Evolutionary conservation across 2,329 filamentous ascomycete species (phyloP), one percentile per base, ranked within the genome.

Genomic region (Cladosporium phlei): DNA sequence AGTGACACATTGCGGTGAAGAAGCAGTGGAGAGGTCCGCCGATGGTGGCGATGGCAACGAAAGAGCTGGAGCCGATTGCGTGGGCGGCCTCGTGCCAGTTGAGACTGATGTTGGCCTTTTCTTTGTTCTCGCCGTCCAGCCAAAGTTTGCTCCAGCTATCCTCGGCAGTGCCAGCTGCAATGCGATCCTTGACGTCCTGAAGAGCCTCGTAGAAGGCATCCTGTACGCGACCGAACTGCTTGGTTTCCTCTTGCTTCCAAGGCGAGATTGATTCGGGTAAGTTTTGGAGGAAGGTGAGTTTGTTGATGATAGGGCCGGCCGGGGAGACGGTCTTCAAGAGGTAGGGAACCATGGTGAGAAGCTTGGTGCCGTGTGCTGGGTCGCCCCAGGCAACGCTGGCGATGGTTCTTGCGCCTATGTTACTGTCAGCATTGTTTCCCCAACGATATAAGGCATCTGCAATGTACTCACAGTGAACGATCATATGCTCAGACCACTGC

Each of bases 281-380:
- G 48, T 63, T 57, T 29, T 51, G 46, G 28, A 64, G 51, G 56
- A 63, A 63, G 20, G 60, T 59, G 9, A 64, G 52, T 49, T 59
- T 61, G 56, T 63, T 64, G 50, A 61, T 59, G 38, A 64, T 52
- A 3, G 61, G 61, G 5, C 61, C 57, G 21, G 56, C 60, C 5
- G 61, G 61, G 7, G 60, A 63, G 5, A 64, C 61, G 12, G 58
- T 56, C 51, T 64, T 63, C 25, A 64, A 53, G n/a, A 64, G 56
- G 8, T 54, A 52, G 3, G 61, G 61, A 20, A 64, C 59, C 49
- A 64, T 58, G 16, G 52, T 60, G 27, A 64, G 51, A 9, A 64
- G 53, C 52, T 64, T 64, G 49, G 51, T 61, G 45, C 61, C 61
- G 51, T 63, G 59, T 33, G 59, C 50, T 17, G 60, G 57, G 48